Conservation (phyloP, 2,329 filamentous ascomycete genomes). For the Phaeoacremonium minimum region DNA sequence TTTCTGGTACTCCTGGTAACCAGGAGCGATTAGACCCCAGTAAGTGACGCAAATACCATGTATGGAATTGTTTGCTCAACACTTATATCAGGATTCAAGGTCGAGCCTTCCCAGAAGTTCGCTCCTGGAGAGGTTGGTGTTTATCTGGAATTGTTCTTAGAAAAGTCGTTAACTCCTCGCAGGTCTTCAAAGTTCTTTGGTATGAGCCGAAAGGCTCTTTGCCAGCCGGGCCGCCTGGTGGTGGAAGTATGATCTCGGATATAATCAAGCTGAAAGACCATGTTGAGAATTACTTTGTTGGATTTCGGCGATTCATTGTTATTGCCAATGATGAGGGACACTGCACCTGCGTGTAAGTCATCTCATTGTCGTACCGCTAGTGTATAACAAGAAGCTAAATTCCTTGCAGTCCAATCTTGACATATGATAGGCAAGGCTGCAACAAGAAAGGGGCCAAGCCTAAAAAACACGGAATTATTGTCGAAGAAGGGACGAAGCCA, state of each 20-base stretch:
- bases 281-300: conserved; percentile 36
- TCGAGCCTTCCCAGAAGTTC: conserved; percentile 4
- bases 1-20: background rate
- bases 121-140: conserved; percentile 2
- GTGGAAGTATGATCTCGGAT: conserved; percentile 19
- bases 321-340: conserved; percentile 47
- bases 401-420: conserved; percentile 45
- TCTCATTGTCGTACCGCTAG: too few species aligned
- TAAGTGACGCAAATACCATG: background rate
- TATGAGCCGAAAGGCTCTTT: conserved; percentile 33
- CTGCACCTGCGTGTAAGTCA: conserved; percentile 50
- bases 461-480: conserved; percentile 49
- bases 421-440: conserved; percentile 49
- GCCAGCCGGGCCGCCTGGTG: conserved; percentile 1
- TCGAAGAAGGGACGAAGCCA: conserved; percentile 28
- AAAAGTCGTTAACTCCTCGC: background rate
- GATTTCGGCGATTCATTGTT: conserved; percentile 51
- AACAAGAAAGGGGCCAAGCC: conserved; percentile 49
- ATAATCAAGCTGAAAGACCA: conserved; percentile 17
- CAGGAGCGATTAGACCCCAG: conserved; percentile 1
- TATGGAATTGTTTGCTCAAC: too few species aligned
- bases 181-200: conserved; percentile 56
- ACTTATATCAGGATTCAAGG: conserved; percentile 3
- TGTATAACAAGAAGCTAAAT: too few species aligned
- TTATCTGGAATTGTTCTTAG: background rate